Conservation (phyloP, 2,329 filamentous ascomycete genomes). For the Cercospora sojina region DNA sequence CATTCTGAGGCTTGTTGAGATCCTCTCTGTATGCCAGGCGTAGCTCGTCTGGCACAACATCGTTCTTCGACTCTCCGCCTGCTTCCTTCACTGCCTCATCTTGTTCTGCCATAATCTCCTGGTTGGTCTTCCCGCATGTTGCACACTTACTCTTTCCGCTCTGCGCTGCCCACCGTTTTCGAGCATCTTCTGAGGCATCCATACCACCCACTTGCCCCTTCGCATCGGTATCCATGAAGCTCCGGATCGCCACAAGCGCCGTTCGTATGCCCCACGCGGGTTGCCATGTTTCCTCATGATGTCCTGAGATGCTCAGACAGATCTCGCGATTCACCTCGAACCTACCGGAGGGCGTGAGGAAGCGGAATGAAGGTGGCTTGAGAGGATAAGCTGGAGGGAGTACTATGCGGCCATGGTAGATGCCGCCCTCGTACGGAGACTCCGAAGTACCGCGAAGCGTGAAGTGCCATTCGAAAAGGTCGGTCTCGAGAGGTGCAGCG, state of each 20-base stretch:
- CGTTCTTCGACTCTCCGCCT: constrained; percentile 46
- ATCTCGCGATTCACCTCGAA: constrained; percentile 98
- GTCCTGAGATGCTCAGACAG: constrained; percentile 87
- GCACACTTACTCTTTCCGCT: constrained; percentile 67
- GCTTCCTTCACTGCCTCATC: constrained; percentile 56
- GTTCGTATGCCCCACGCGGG: constrained; percentile 96
- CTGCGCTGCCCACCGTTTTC: constrained; percentile 67
- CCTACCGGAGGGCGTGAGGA: constrained; percentile 84
- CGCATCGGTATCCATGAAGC: constrained; percentile 90
- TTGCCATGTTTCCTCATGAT: constrained; percentile 98
- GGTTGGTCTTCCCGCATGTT: constrained; percentile 66
- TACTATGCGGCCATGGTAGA: constrained; percentile 94
- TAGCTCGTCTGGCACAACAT: constrained; percentile 55
- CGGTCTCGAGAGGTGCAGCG: constrained; percentile 78
- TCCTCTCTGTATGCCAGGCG: constrained; percentile 73
- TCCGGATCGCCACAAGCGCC: constrained; percentile 73
- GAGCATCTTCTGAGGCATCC: constrained; percentile 67
- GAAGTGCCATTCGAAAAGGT: constrained; percentile 99
- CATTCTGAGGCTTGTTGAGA: constrained; percentile 47
- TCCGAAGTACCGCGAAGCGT: constrained; percentile 81
- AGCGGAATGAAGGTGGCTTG: constrained; percentile 91
- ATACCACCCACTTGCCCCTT: constrained; percentile 87
- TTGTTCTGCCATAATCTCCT: constrained; percentile 70
- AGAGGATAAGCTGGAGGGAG: constrained; percentile 88
- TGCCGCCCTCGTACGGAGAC: constrained; percentile 73